Base-by-base conservation (phyloP, 2,329 filamentous ascomycete genomes). In the Dactylellina cionopaga region DNA sequence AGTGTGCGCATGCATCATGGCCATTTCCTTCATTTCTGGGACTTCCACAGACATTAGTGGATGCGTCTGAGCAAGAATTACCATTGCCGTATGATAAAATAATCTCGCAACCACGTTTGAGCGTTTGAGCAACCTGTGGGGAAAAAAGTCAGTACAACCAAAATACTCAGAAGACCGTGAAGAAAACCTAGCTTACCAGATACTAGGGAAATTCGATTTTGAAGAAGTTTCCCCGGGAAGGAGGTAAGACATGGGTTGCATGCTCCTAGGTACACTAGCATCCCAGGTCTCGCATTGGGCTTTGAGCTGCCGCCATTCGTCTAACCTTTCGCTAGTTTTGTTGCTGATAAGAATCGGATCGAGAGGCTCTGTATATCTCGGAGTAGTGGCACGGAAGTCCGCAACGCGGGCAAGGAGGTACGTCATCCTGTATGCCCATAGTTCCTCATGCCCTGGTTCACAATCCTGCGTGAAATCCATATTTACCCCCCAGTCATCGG, bases 1-100 rank as follows among this genome's bases (percentile, higher is more conserved):
- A 78, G 93, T 89, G 75, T 90, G 89, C 0, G 92, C 90, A 78
- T 97, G 92, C 73, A 87, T 86, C 51, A 89, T 83, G 76, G 90
- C 88, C 77, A 90, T 85, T 3, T 85, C 83, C 47, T 85, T 86
- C 86, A 94, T 91, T 70, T 92, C 89, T 1, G 84, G 84, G 15
- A 83, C 83, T 35, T 87, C 84, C 5, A 85, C 82, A 9, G 86
- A 83, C 35, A 88, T 84, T 55, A 90, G 80, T 0, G 93, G 93
- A 78, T 96, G 90, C 19, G 89, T 89, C 76, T 94, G 91, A 2
- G 90, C 87, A 3, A 97, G 85, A 31, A 97, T 82, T 74, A 91
- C 90, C 81, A 94, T 89, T 19, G 91, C 89, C 0, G 91, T 95
- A 78, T 97, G 93, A 78, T 96, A 97, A 79, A 96, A 92, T 6